phyloP scores from a whole-genome alignment of 352 stramenopile genomes.

The Pythium utonaiense region DNA sequence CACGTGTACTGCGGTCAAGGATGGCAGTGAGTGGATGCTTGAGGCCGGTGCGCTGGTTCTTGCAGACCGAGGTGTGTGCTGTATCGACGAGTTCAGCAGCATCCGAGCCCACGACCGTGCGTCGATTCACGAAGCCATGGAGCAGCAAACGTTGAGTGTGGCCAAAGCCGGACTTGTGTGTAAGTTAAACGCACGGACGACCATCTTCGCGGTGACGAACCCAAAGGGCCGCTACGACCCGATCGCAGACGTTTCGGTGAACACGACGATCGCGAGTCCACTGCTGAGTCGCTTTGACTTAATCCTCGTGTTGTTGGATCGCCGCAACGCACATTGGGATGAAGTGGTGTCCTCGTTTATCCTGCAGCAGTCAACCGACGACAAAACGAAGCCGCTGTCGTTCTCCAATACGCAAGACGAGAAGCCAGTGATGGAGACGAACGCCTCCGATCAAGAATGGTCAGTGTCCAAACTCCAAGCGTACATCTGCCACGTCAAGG shows the following conservation, averaged over 20 bases:
- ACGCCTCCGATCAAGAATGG: constrained; percentile 38
- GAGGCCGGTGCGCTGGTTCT: constrained; percentile 94
- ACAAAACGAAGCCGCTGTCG: constrained; percentile 5
- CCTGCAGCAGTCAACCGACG: constrained; percentile 79
- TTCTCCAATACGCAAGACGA: constrained; percentile 18
- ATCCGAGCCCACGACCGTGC: constrained; percentile 92
- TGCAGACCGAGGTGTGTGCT: constrained; percentile 91
- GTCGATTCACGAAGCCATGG: constrained; percentile 97
- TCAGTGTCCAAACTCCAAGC: constrained; percentile 88
- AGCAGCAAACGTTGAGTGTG: constrained; percentile 97
- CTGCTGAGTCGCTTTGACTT: constrained; percentile 98
- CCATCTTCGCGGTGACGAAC: constrained; percentile 96
- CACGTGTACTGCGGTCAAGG: constrained; percentile 96
- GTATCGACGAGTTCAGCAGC: constrained; percentile 97
- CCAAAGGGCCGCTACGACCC: constrained; percentile 87
- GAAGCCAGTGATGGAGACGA: constrained; percentile 18
- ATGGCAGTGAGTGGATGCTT: constrained; percentile 94
- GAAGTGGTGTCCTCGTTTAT: constrained; percentile 94
- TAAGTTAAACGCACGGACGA: constrained; percentile 94
- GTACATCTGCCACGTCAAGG: constrained; percentile 92
- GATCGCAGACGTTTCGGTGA: constrained; percentile 87
- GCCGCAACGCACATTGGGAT: constrained; percentile 85
- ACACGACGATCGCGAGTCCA: constrained; percentile 94
- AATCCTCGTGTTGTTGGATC: constrained; percentile 95
- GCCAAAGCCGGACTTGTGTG: constrained; percentile 97